Percentiles rank a stretch among this genome's conserved stretches.
Evolutionary conservation across 1,139 yeast genomes (phyloP).

Genomic region (Torulaspora pretoriensis): DNA sequence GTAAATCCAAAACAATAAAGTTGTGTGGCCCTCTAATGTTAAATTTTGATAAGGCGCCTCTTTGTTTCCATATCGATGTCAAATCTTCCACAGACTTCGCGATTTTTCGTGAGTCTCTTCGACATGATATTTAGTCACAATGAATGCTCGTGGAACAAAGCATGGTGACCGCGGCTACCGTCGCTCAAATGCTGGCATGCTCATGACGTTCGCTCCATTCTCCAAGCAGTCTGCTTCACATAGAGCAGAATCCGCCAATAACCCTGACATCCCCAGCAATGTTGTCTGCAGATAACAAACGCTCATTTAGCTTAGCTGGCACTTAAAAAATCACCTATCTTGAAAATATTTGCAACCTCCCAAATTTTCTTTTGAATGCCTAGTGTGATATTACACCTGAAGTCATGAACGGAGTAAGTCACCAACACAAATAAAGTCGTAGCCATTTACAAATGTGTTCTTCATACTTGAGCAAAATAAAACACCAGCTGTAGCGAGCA

Average conservation of each 20-base stretch:
- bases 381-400: constrained; percentile 55
- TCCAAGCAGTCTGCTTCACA: constrained; percentile 41
- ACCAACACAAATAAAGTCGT: constrained; percentile 47
- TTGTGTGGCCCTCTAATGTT: no score
- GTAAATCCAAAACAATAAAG: no score
- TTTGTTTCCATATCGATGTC: constrained; percentile 6
- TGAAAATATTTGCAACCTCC: constrained; percentile 45
- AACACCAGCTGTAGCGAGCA: constrained; percentile 58
- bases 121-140: constrained; percentile 45
- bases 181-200: constrained; percentile 42
- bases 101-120: constrained; percentile 40
- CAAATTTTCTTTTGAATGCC: constrained; percentile 53
- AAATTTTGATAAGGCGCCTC: constrained; percentile 6
- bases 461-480: constrained; percentile 51
- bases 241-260: constrained; percentile 48
- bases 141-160: constrained; percentile 50
- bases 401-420: constrained; percentile 59
- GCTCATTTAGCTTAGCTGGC: constrained; percentile 36
- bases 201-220: constrained; percentile 46
- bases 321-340: constrained; percentile 49
- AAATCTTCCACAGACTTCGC: constrained; percentile 6
- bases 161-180: constrained; percentile 43
- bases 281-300: constrained; percentile 32
- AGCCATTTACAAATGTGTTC: constrained; percentile 44
- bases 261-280: constrained; percentile 59